Conservation (phyloP, 768 basidiomycete species). For the Phaeotremella fagi region DNA sequence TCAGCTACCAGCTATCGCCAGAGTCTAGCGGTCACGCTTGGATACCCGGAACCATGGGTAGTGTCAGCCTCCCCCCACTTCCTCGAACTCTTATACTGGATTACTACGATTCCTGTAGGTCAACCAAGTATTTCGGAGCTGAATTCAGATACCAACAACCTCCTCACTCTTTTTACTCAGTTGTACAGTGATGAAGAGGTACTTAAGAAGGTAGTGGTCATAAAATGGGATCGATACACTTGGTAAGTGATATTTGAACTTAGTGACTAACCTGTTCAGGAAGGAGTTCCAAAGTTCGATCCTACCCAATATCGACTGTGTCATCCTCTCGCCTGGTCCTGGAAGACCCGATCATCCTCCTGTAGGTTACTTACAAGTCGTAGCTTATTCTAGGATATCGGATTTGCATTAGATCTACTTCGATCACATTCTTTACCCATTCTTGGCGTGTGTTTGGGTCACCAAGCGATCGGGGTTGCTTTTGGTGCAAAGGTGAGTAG, state of each 20-base stretch:
- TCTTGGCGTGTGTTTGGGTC: slow-evolving; percentile 45
- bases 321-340: slow-evolving; percentile 49
- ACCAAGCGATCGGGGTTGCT: slow-evolving; percentile 46
- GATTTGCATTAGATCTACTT: slow-evolving; percentile 39
- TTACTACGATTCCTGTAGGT: slow-evolving; percentile 48
- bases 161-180: slow-evolving; percentile 46
- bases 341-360: slow-evolving; percentile 42
- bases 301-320: slow-evolving; percentile 45
- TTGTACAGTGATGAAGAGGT: slow-evolving; percentile 40
- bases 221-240: slow-evolving; percentile 42
- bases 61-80: slow-evolving; percentile 16
- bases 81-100: slow-evolving; percentile 47
- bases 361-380: slow-evolving; percentile 12
- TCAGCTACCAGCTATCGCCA: too few relatives aligned
- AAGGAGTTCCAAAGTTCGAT: slow-evolving; percentile 29
- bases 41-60: too few relatives aligned
- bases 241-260: slow-evolving; percentile 24
- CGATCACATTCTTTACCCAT: slow-evolving; percentile 37
- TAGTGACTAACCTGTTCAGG: slow-evolving; percentile 20
- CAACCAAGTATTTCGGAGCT: not conserved
- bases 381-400: slow-evolving; percentile 33
- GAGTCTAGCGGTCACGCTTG: too few relatives aligned
- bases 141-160: slow-evolving; percentile 46
- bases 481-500: slow-evolving; percentile 44
- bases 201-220: slow-evolving; percentile 40